Evolutionary conservation across 2,329 filamentous ascomycete genomes (phyloP), one percentile per base, ranked within the genome.

Genomic region (Cladosporium colombiae): DNA sequence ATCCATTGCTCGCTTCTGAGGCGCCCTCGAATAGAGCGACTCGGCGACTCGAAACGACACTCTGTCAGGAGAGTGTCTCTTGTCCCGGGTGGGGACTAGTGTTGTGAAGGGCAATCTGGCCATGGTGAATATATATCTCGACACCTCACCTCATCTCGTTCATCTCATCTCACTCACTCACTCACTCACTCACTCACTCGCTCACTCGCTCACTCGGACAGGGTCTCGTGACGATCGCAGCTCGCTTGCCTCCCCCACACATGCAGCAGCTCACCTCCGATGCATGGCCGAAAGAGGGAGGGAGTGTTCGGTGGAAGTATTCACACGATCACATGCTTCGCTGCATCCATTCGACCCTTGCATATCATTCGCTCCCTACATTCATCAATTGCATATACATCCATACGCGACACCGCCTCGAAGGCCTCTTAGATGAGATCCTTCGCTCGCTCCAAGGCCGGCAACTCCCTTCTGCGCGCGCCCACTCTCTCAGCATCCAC

Each of bases 401-500:
- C 13, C 23, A 40, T 21, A 61, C 25, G 40, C 49, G 16, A n/a
- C 31, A 21, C 14, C 33, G 29, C 31, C 25, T 33, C 16, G 60
- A 62, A 31, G 60, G 49, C 49, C 60, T 62, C 60, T 62, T 63
- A 56, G 49, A 63, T 63, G 61, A 63, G 50, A 63, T 40, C 61
- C 61, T 63, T 63, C 50, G 35, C 61, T 23, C 50, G 61, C 61
- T 29, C 61, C 18, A n/a, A 25, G 13, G 61, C 61, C 49, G 50
- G 31, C 33, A 55, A 40, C n/a, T 52, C 50, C 27, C 23, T 63
- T 13, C 21, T 62, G 59, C 61, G 61, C 61, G 33, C 61, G 16
- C 37, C 49, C 31, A 33, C 33, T 27, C 35, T 37, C 37, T 25
- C 21, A 23, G 33, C 61, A 14, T 56, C 49, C 31, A 52, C 33